Evolutionary conservation across 495 filamentous ascomycete genomes (phyloP).

Genomic region (Aspergillus indologenus): DNA sequence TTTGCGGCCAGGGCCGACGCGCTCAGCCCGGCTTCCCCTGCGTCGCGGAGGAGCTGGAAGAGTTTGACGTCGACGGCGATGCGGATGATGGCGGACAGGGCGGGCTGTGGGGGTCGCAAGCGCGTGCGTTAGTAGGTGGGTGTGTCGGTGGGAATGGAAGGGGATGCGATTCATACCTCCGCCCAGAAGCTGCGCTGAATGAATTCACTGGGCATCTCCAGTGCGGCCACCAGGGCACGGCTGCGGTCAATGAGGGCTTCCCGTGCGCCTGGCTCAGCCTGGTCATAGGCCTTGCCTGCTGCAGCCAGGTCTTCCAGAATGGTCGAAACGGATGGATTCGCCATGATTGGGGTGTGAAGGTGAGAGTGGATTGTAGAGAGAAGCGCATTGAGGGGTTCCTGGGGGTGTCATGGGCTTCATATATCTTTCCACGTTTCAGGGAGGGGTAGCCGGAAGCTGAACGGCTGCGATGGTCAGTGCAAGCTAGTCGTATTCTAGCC

Average conservation of each 20-base stretch:
- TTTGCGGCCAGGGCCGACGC: slow-evolving; percentile 24
- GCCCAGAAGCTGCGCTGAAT: slow-evolving; percentile 41
- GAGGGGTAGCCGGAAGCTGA: no score
- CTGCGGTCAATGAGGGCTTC: slow-evolving; percentile 35
- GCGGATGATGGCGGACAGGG: slow-evolving; percentile 35
- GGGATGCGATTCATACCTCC: slow-evolving; percentile 25
- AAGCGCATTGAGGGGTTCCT: no score
- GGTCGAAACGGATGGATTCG: neutral
- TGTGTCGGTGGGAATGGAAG: neutral
- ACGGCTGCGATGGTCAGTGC: no score
- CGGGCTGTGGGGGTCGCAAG: slow-evolving; percentile 25
- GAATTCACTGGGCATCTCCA: slow-evolving; percentile 38
- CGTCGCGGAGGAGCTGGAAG: slow-evolving; percentile 33
- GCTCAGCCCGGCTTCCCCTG: slow-evolving; percentile 22
- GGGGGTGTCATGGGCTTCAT: no score
- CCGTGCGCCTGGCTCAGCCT: slow-evolving; percentile 31
- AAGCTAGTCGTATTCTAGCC: no score
- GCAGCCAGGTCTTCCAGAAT: slow-evolving; percentile 4
- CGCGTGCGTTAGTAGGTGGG: neutral
- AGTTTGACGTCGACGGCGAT: slow-evolving; percentile 33
- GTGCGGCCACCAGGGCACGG: slow-evolving; percentile 26
- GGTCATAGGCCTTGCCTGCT: slow-evolving; percentile 25
- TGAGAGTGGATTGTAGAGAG: no score
- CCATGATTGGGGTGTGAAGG: neutral
- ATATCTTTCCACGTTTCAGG: no score